Base-by-base conservation (phyloP, 805 yeast species). In the Saccharomycopsis capsularis region DNA sequence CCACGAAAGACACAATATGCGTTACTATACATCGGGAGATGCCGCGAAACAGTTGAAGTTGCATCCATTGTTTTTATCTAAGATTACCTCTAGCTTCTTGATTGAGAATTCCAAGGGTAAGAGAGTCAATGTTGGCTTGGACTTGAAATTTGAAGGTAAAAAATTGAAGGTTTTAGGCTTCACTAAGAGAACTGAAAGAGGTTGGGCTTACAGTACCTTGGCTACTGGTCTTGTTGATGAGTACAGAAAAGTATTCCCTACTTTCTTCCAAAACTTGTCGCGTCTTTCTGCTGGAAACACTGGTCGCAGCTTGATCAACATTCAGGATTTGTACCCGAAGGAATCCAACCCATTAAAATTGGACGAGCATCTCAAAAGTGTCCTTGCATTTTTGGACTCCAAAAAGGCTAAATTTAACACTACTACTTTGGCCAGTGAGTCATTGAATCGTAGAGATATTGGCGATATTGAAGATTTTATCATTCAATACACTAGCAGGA, bases 141-240 rank as follows among this genome's bases (percentile, higher is more conserved):
- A 83, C 50, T 71, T 93, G 63, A 90, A 90, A 66, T 85, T 82
- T 64, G 96, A 90, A 56, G 77, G 78, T 21, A 77, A 78, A 52
- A 78, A 88, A 57, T 75, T 78, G 59, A 91, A 91, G 65, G 98
- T 87, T 2, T 71, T 90, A 54, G 99, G 98, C 3, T 91, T 80
- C 67, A 80, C 96, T 1, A 75, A 81, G 51, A 79, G 81, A 59
- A 69, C 66, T 38, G 75, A 70, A 23, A 71, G 72, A 44, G 81
- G 79, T 21, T 93, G 99, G 99, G 88, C 81, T 57, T 93, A 71
- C 64, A 85, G 95, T 55, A 80, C 78, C 7, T 68, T 82, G 57
- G 95, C 97, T 0, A 65, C 85, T 36, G 71, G 75, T 30, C 68
- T 90, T 54, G 63, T 93, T 42, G 67, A 70, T 43, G 81, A 77